Percentiles rank a stretch among this genome's conserved stretches.
Conservation (phyloP, 2,329 filamentous ascomycete species). For the Aspergillus amoenus region DNA sequence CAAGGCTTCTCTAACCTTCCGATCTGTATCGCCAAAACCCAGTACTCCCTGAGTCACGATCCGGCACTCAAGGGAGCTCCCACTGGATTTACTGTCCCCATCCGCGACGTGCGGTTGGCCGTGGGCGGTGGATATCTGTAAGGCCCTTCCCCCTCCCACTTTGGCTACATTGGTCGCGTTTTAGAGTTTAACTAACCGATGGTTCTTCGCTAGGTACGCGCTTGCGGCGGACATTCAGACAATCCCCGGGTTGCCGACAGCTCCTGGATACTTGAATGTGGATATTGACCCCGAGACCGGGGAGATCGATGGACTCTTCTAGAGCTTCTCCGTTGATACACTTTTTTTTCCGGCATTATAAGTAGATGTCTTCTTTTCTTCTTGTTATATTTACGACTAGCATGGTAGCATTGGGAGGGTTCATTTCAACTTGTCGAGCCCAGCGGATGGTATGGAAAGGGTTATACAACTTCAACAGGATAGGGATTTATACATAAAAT, state of each 20-base stretch:
- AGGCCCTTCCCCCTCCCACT: slow-evolving; percentile 38
- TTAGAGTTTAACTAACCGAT: slow-evolving; percentile 36
- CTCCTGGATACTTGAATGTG: slow-evolving; percentile 92
- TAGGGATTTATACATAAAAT: slow-evolving; percentile 4
- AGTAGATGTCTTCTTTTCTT: background rate
- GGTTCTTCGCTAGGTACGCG: slow-evolving; percentile 63
- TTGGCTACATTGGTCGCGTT: background rate
- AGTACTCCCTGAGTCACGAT: slow-evolving; percentile 94
- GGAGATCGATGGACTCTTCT: slow-evolving; percentile 87
- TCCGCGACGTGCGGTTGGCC: slow-evolving; percentile 89
- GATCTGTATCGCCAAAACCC: slow-evolving; percentile 97
- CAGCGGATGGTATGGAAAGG: background rate
- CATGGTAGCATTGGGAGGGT: slow-evolving; percentile 11
- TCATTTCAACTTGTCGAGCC: slow-evolving; percentile 14
- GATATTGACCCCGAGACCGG: slow-evolving; percentile 80
- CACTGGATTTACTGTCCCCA: slow-evolving; percentile 89
- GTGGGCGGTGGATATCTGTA: slow-evolving; percentile 90
- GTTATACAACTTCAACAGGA: slow-evolving; percentile 12
- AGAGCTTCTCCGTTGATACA: slow-evolving; percentile 32
- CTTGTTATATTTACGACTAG: background rate
- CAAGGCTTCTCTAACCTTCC: slow-evolving; percentile 92
- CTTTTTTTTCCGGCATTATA: background rate
- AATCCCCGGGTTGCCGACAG: slow-evolving; percentile 91
- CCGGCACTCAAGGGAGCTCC: slow-evolving; percentile 92
- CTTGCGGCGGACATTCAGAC: slow-evolving; percentile 97